Conservation (phyloP, 2,329 filamentous ascomycete species). For the Stylonectria norvegica region DNA sequence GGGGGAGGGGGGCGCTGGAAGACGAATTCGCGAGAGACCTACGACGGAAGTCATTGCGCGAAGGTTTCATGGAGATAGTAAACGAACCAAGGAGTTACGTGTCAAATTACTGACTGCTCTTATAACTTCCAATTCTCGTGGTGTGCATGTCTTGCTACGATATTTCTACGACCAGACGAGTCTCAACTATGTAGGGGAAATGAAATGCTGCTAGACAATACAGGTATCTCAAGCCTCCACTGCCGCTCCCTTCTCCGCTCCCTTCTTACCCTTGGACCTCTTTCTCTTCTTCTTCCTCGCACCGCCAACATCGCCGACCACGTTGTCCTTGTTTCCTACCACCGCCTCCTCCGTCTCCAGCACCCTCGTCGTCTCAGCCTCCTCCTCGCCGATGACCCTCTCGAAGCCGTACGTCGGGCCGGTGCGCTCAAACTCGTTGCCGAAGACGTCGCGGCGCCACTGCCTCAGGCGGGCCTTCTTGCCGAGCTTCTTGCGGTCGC, state of each 20-base stretch:
- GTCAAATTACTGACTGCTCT: too few relatives aligned
- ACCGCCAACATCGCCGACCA: slow-evolving; percentile 28
- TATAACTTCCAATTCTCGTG: too few relatives aligned
- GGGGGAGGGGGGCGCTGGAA: too few relatives aligned
- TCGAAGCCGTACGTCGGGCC: slow-evolving; percentile 59
- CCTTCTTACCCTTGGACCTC: slow-evolving; percentile 46
- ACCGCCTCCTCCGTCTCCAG: slow-evolving; percentile 22
- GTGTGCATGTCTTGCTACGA: too few relatives aligned
- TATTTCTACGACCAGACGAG: too few relatives aligned
- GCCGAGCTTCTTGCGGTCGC: slow-evolving; percentile 80
- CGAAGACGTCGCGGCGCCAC: slow-evolving; percentile 71
- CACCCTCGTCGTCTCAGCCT: slow-evolving; percentile 9
- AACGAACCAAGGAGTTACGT: too few relatives aligned
- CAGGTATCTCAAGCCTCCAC: slow-evolving; percentile 15
- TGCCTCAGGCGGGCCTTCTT: slow-evolving; percentile 90
- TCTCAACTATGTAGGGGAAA: too few relatives aligned
- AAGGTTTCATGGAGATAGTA: too few relatives aligned
- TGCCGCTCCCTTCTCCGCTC: slow-evolving; percentile 27
- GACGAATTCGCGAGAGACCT: too few relatives aligned
- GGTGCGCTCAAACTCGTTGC: slow-evolving; percentile 52
- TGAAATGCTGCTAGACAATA: too few relatives aligned
- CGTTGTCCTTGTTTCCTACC: slow-evolving; percentile 24
- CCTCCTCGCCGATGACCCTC: slow-evolving; percentile 30
- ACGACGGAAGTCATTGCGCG: too few relatives aligned
- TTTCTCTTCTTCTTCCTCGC: slow-evolving; percentile 50